A percentile compares a stretch with the other conserved stretches of the same genome.
Evolutionary conservation across 75 land plant genomes (phyloP).

Genomic region (Selaginella moellendorffii): DNA sequence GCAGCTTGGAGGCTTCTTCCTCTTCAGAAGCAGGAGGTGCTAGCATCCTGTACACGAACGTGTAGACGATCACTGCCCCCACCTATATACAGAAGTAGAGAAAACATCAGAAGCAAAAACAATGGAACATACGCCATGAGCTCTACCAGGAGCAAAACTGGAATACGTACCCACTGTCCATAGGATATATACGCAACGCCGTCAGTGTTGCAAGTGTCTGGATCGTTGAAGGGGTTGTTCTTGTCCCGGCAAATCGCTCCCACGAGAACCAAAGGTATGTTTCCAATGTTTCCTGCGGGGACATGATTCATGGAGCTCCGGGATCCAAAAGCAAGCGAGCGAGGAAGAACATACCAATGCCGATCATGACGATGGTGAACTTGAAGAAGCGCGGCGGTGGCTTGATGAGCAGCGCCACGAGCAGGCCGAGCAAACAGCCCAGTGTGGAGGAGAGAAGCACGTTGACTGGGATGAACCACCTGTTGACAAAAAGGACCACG

Average conservation of each 20-base stretch:
- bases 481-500: constrained; percentile 10
- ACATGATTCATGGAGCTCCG: no score
- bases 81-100: constrained; percentile 6
- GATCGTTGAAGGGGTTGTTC: constrained; percentile 48
- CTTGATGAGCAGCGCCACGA: constrained; percentile 52
- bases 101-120: background rate
- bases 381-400: constrained; percentile 72
- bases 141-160: background rate
- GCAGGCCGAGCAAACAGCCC: constrained; percentile 50
- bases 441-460: constrained; percentile 42
- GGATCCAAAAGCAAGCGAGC: no score
- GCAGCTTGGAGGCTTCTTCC: background rate
- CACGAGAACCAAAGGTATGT: constrained; percentile 66
- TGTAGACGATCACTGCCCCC: constrained; percentile 24
- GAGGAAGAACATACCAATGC: constrained; percentile 43
- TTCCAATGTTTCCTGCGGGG: constrained; percentile 75
- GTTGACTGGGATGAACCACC: constrained; percentile 85
- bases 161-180: constrained; percentile 65
- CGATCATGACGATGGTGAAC: constrained; percentile 68
- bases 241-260: constrained; percentile 50
- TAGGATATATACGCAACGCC: constrained; percentile 84
- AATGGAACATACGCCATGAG: background rate
- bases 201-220: constrained; percentile 27
- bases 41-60: constrained; percentile 20
- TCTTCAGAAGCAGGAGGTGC: constrained; percentile 10